Conservation (phyloP, 352 stramenopile genomes). For the Pythium vanterpoolii region DNA sequence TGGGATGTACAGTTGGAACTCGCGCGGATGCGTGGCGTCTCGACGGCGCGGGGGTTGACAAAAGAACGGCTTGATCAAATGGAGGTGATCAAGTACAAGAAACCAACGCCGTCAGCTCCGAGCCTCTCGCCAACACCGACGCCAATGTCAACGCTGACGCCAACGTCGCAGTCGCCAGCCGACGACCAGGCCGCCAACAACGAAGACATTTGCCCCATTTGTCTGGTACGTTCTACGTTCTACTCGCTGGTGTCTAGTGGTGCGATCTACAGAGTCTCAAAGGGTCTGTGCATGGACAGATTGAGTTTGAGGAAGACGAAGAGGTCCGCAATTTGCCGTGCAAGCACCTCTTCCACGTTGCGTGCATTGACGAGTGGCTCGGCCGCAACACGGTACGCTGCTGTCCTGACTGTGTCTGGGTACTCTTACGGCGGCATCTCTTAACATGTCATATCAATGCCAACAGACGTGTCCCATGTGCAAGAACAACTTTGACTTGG, state of each 20-base stretch:
- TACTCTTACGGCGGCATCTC: not conserved
- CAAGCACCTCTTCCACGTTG: slow-evolving; percentile 87
- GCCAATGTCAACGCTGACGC: not conserved
- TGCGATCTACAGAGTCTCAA: not conserved
- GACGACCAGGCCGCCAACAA: slow-evolving; percentile 21
- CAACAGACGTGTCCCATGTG: slow-evolving; percentile 86
- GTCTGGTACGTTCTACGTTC: slow-evolving; percentile 36
- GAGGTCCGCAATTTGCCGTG: slow-evolving; percentile 78
- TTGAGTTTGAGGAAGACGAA: slow-evolving; percentile 74
- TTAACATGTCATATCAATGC: too few species aligned
- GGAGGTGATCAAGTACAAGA: slow-evolving; percentile 62
- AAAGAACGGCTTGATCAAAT: slow-evolving; percentile 62
- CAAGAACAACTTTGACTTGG: slow-evolving; percentile 72
- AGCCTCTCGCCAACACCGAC: not conserved
- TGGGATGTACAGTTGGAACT: slow-evolving; percentile 35
- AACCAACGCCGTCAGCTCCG: slow-evolving; percentile 9
- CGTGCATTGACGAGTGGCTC: slow-evolving; percentile 90
- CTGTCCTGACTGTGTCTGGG: not conserved
- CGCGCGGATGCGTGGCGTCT: slow-evolving; percentile 39
- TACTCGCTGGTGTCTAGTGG: too few species aligned
- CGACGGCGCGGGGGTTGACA: slow-evolving; percentile 48
- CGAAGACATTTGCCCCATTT: slow-evolving; percentile 73
- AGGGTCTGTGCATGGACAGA: slow-evolving; percentile 25
- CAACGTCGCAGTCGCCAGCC: too few species aligned
- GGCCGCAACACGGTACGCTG: slow-evolving; percentile 72